phyloP scores from a whole-genome alignment of 2,329 filamentous ascomycete genomes.

The Phyllosticta ampelicida region DNA sequence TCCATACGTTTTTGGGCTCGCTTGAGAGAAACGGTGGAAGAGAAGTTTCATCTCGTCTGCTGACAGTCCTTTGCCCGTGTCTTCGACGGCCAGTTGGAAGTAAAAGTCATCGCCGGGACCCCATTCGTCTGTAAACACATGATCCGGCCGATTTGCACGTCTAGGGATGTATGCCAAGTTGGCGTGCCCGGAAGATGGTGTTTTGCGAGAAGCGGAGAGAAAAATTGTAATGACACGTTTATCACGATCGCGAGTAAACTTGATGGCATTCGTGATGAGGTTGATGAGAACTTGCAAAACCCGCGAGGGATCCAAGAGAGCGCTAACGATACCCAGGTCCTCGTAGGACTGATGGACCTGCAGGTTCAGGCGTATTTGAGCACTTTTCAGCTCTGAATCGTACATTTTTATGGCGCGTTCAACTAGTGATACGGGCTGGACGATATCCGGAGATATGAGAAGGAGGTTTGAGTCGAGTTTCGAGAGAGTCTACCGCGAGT shows the following conservation, averaged over 20 bases:
- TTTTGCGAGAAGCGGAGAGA: constrained; percentile 16
- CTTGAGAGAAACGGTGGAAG: constrained; percentile 9
- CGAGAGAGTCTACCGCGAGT: neutral
- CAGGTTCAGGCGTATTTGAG: constrained; percentile 11
- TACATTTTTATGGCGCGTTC: constrained; percentile 18
- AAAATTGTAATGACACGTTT: constrained; percentile 23
- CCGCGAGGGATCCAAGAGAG: constrained; percentile 12
- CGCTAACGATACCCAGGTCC: constrained; percentile 12
- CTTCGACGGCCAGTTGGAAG: constrained; percentile 10
- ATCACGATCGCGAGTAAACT: constrained; percentile 18
- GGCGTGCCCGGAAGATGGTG: constrained; percentile 3
- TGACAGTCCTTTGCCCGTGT: constrained; percentile 11
- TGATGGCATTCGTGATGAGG: constrained; percentile 23
- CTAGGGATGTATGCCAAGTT: constrained; percentile 13
- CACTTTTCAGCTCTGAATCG: constrained; percentile 15
- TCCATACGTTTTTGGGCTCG: constrained; percentile 15
- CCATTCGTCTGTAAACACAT: constrained; percentile 12
- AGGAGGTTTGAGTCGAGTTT: constrained; percentile 16
- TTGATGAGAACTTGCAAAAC: constrained; percentile 20
- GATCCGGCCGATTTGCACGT: constrained; percentile 2
- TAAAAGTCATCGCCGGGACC: constrained; percentile 11
- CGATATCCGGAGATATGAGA: constrained; percentile 15
- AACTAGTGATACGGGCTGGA: constrained; percentile 14
- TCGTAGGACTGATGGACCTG: constrained; percentile 12
- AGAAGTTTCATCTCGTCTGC: constrained; percentile 8